Base-by-base conservation (phyloP, 1,139 yeast species). In the Zhuliangozyma parablackwelliae region DNA sequence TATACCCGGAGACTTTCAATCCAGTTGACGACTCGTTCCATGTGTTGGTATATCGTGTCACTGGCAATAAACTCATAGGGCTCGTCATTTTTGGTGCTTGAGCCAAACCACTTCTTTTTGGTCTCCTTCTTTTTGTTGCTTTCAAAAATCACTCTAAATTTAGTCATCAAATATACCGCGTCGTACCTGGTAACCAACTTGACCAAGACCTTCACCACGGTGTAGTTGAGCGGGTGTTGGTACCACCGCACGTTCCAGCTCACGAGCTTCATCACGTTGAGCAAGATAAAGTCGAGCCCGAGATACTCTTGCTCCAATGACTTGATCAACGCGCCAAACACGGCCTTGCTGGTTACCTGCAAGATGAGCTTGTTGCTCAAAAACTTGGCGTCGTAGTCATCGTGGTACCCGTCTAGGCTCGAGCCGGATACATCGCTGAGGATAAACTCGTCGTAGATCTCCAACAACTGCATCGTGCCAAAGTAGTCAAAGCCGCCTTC, bases 231-330 rank as follows among this genome's bases (percentile, higher is more conserved):
- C 26, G 56, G 43, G 40, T 58, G 62, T 42, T 65, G 65, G 47
- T 68, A 67, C 75, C 75, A 69, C 29, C 75, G 53, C 26, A 64
- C 46, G 40, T 65, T 56, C 70, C 72, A 69, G 43, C 70, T 61
- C 11, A 61, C 51, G 28, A 65, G 43, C 43, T 59, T 63, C 55
- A 67, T 53, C 31, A 69, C 40, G 35, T 56, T 54, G 26, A 68
- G 51, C 26, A 69, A 47, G 2, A 69, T 49, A 33, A 63, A 63
- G 37, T 69, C 74, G 20, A 69, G 38, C 0, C 61, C 44, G 30
- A 69, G 53, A 35, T 60, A 63, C 7, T 63, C 63, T 10, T 48
- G 39, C 21, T 56, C 63, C 34, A 62, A 45, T 10, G 50, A 49
- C 10, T 47, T 43, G n/a, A 49, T 47, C 36, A 66, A 66, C 7